phyloP scores from a whole-genome alignment of 2,329 filamentous ascomycete species.

The Colletotrichum sansevieriae region DNA sequence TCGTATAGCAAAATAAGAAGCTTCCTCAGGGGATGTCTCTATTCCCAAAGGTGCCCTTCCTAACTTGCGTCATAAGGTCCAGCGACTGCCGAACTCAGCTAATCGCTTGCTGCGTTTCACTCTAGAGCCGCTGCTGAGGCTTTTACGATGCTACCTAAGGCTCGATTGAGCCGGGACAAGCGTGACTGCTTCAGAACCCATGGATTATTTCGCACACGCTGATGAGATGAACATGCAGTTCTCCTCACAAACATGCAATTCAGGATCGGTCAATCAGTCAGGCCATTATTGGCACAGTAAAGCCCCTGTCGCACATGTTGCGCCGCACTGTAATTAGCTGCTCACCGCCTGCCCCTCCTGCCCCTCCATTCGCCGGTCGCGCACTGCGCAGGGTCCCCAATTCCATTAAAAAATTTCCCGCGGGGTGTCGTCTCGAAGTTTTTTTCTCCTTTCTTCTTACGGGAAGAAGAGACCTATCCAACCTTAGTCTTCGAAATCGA shows the following conservation, averaged over 20 bases:
- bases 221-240: not conserved
- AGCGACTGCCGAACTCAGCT: constrained; percentile 15
- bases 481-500: constrained; percentile 48
- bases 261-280: not conserved
- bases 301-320: not conserved
- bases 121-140: constrained; percentile 9
- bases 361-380: constrained; percentile 35
- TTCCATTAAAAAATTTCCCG: constrained; percentile 57
- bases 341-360: constrained; percentile 39
- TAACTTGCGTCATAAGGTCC: constrained; percentile 32
- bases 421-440: constrained; percentile 46
- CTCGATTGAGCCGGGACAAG: not conserved
- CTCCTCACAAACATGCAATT: no score
- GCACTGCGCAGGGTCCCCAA: constrained; percentile 36
- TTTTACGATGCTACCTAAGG: constrained; percentile 1
- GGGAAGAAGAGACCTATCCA: constrained; percentile 63
- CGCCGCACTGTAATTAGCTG: constrained; percentile 29
- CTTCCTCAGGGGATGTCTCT: not conserved
- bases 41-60: not conserved
- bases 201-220: no score
- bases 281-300: constrained; percentile 27
- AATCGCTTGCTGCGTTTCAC: constrained; percentile 12
- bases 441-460: constrained; percentile 61
- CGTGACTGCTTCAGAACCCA: no score
- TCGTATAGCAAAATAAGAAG: not conserved